Base-by-base conservation (phyloP, 2,329 filamentous ascomycete genomes). In the Colletotrichum kahawae region DNA sequence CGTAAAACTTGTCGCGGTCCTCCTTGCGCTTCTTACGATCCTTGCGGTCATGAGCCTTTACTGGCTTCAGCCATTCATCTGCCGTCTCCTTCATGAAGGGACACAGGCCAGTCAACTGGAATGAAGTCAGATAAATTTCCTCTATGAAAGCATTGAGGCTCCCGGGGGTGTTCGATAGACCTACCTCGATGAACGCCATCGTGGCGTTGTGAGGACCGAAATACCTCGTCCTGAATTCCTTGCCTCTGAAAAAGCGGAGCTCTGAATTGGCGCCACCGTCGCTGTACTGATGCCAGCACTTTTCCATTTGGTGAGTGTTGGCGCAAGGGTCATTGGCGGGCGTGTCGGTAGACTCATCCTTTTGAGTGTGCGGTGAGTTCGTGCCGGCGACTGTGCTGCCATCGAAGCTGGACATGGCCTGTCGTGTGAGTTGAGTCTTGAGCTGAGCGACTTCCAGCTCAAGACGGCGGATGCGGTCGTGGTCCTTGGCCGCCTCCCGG, bases 81-180 rank as follows among this genome's bases (percentile, higher is more conserved):
- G 90, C 90, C 1, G 90, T 92, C 82, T 92, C 90, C 77, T 88
- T 89, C 90, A 92, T 92, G 74, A 92, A 92, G 16, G 89, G 88
- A 60, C 87, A 89, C 60, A 92, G 84, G 4, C 90, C 90, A 4
- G 88, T 88, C 78, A 90, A 83, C 84, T 84, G 67, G 33, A 13
- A 71, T 12, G 27, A 36, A 38, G 69, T 78, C 48, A 78, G 71
- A 62, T 18, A 48, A 34, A 24, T 29, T 21, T 43, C 38, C 31
- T 54, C 31, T 4, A 57, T 6, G 14, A 48, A 21, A 2, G 27
- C 13, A 34, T 21, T 16, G 38, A 43, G 60, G 60, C 14, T 33
- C 69, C 51, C 33, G 4, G 9, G 16, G 57, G 13, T 43, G 54
- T 31, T 43, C 12, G n/a, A 59, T 13, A 18, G 34, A 56, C 70